These are phyloP conservation scores for Turnera subulata DNA, from an alignment of 345 rosid genomes.

Conservation along the genomic window DNA sequence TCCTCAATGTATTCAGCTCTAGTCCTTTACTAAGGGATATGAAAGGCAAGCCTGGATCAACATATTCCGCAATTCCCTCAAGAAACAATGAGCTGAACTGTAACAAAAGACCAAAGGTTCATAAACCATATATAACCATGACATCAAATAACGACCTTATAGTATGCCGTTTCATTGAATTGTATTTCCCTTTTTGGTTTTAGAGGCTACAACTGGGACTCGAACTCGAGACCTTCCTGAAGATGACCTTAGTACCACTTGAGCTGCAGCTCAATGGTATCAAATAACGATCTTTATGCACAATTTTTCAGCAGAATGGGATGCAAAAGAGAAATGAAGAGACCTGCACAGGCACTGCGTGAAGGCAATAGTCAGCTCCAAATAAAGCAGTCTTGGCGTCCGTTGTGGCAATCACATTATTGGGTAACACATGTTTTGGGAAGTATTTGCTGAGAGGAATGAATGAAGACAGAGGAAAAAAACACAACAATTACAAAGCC, in stretches of 20 bases:
- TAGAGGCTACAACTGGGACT: no score
- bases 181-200: no score
- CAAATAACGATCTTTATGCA: not conserved
- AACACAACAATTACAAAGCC: not conserved
- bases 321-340: not conserved
- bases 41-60: slow-evolving; percentile 83
- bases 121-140: not conserved
- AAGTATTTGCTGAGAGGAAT: slow-evolving; percentile 57
- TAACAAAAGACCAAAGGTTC: slow-evolving; percentile 24
- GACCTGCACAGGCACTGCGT: slow-evolving; percentile 96
- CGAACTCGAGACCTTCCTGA: no score
- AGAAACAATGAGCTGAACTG: slow-evolving; percentile 89
- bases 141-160: no score
- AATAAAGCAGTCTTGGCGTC: slow-evolving; percentile 71
- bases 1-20: slow-evolving; percentile 81
- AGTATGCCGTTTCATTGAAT: no score
- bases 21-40: slow-evolving; percentile 93
- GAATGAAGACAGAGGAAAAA: not conserved
- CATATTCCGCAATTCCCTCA: slow-evolving; percentile 65
- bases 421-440: slow-evolving; percentile 73
- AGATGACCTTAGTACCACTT: no score
- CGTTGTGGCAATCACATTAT: slow-evolving; percentile 71
- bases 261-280: no score
- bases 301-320: not conserved
- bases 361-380: slow-evolving; percentile 81